Conservation (phyloP, 176 grass and related monocot species). For the Calamus simplicifolius region DNA sequence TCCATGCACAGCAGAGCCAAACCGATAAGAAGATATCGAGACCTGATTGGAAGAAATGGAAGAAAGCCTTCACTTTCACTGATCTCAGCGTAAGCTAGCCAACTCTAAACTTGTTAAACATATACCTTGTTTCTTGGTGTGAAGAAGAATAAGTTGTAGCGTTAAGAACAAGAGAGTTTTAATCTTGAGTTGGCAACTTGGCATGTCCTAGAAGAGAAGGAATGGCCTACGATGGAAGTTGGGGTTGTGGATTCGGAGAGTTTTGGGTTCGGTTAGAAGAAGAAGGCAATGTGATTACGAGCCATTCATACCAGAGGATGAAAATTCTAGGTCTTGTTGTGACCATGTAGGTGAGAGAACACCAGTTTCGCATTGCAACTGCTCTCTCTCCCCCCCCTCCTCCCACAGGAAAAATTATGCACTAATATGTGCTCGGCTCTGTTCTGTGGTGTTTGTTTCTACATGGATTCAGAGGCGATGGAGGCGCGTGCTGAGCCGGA, state of each 20-base stretch:
- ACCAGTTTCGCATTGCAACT: not conserved
- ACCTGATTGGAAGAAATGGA: not conserved
- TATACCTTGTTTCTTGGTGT: not conserved
- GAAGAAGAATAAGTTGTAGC: not conserved
- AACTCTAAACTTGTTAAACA: no score
- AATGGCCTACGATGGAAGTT: not conserved
- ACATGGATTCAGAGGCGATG: not conserved
- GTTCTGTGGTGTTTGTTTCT: not conserved
- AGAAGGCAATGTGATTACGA: not conserved
- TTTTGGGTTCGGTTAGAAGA: not conserved
- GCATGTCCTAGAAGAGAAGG: conserved; percentile 1
- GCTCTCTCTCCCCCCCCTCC: not conserved
- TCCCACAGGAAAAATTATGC: no score
- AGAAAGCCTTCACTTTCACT: not conserved
- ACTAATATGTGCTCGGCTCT: not conserved
- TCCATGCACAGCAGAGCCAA: not conserved
- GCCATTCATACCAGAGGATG: not conserved
- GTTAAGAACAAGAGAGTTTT: not conserved
- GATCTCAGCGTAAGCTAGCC: not conserved
- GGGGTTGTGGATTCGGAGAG: not conserved
- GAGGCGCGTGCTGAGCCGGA: not conserved
- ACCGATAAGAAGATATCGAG: not conserved
- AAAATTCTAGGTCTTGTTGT: not conserved
- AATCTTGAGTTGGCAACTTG: not conserved
- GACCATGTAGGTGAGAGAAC: not conserved